Evolutionary conservation across 2,329 filamentous ascomycete species (phyloP), one percentile per base, ranked within the genome.

Genomic region (Clonostachys rosea): DNA sequence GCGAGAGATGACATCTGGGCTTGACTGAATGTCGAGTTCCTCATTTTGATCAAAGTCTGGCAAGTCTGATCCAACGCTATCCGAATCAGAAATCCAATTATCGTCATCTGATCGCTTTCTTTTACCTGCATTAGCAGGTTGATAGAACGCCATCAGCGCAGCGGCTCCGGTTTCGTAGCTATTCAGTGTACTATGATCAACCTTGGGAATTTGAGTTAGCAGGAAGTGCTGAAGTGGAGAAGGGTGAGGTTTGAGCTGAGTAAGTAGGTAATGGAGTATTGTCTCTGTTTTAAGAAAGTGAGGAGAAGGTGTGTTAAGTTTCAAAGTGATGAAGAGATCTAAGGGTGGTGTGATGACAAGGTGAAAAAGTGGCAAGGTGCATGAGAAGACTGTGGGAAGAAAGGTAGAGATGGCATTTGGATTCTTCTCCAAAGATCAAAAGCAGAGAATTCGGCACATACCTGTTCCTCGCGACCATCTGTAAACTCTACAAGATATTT

Each of bases 381-480:
- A 30, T 30, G 24, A 30, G 24, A 4, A 24, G 24, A 24, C 20
- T 30, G 24, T 16, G 16, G 24, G 8, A 30, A 30, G 9, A 30
- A 30, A 30, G 24, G 24, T 3, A 30, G 10, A 30, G 24, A 30
- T 8, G 24, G 9, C 24, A 30, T 30, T 30, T 30, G 24, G 24
- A 3, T 30, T 30, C 24, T 30, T 30, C 24, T 30, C 24, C 24
- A 30, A 30, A 30, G 24, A 18, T 11, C 6, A 39, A n/a, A 39
- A 39, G 36, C 36, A 39, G 17, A 18, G 14, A n/a, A 39, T n/a
- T 39, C 7, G 11, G 17, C 34, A 69, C 73, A 65, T 64, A 78
- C 75, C 54, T 65, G 49, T 46, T 74, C 65, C 51, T 68, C 54
- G 44, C 66, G 63, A 20, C 73, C 74, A 52, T 77, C 74, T 33